These are phyloP conservation scores for Pulveroboletus sp. DNA, from an alignment of 768 basidiomycete genomes.

Conservation along the genomic window DNA sequence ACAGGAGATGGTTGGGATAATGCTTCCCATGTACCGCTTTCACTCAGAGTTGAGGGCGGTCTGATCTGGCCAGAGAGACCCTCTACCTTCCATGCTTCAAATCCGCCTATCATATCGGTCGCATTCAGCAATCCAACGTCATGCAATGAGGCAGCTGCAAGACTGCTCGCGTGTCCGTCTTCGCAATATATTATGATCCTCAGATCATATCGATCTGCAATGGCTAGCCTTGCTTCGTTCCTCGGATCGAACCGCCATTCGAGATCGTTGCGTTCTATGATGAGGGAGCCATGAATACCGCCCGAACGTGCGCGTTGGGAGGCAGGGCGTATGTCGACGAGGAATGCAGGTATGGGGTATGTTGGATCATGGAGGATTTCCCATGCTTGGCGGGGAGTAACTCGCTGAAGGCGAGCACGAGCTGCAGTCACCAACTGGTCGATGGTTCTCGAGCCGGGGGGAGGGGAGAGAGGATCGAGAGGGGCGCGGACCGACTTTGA, in stretches of 20 bases:
- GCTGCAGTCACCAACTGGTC: slow-evolving; percentile 53
- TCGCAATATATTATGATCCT: slow-evolving; percentile 72
- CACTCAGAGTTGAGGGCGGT: slow-evolving; percentile 28
- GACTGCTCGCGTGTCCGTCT: slow-evolving; percentile 67
- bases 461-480: slow-evolving; percentile 58
- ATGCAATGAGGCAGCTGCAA: slow-evolving; percentile 67
- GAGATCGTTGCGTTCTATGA: slow-evolving; percentile 71
- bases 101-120: slow-evolving; percentile 76
- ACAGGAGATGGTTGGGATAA: slow-evolving; percentile 27
- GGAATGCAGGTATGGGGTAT: slow-evolving; percentile 57
- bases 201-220: slow-evolving; percentile 74
- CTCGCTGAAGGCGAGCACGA: slow-evolving; percentile 60
- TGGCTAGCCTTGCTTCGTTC: slow-evolving; percentile 49
- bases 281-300: slow-evolving; percentile 60
- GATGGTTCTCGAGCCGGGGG: slow-evolving; percentile 60
- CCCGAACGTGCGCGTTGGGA: slow-evolving; percentile 57
- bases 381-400: slow-evolving; percentile 57
- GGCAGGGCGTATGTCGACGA: slow-evolving; percentile 74
- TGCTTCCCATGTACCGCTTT: slow-evolving; percentile 30
- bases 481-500: slow-evolving; percentile 56
- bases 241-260: slow-evolving; percentile 82
- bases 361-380: slow-evolving; percentile 52
- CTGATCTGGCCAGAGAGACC: slow-evolving; percentile 54
- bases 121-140: slow-evolving; percentile 69
- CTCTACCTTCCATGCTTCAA: slow-evolving; percentile 64